Percentiles rank a stretch among this genome's conserved stretches.
These are phyloP conservation scores for Endogone sp. DNA, from an alignment of 192 early-diverging fungal species.

Conservation along the genomic window DNA sequence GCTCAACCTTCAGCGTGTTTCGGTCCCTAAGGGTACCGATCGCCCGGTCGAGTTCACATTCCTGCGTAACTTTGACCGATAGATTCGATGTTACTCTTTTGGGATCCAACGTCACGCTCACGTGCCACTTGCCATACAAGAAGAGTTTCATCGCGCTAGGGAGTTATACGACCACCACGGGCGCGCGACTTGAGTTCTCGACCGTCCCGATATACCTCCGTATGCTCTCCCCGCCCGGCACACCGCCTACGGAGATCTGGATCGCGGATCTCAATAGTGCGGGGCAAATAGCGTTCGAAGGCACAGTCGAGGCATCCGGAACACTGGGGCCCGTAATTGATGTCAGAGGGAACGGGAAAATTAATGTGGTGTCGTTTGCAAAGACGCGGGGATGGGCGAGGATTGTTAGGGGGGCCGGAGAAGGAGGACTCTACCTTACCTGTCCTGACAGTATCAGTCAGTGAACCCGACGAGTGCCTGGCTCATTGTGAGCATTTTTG, in stretches of 20 bases:
- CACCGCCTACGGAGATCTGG: conserved; percentile 40
- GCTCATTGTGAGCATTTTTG: too few species aligned
- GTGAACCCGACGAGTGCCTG: too few species aligned
- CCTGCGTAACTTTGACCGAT: conserved; percentile 61
- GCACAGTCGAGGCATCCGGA: conserved; percentile 34
- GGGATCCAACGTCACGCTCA: conserved; percentile 14
- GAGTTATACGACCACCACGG: conserved; percentile 48
- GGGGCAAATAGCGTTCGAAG: conserved; percentile 61
- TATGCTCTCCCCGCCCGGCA: conserved; percentile 7
- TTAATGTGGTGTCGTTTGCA: conserved; percentile 31
- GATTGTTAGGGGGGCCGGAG: not conserved
- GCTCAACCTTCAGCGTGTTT: conserved; percentile 40
- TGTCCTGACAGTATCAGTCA: too few species aligned
- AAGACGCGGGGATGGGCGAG: conserved; percentile 30
- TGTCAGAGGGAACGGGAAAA: conserved; percentile 3
- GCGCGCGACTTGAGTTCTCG: conserved; percentile 49
- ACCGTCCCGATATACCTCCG: conserved; percentile 50
- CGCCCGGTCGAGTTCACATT: conserved; percentile 47
- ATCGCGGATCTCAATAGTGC: conserved; percentile 47
- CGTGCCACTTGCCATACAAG: conserved; percentile 50
- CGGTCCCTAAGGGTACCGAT: conserved; percentile 11
- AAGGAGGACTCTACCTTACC: too few species aligned
- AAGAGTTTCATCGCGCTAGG: conserved; percentile 59
- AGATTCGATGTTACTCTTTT: conserved; percentile 36
- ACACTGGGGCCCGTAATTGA: conserved; percentile 21